Evolutionary conservation across 2,329 filamentous ascomycete species (phyloP), one percentile per base, ranked within the genome.

Genomic region (Rhytidhysteron rufulum): DNA sequence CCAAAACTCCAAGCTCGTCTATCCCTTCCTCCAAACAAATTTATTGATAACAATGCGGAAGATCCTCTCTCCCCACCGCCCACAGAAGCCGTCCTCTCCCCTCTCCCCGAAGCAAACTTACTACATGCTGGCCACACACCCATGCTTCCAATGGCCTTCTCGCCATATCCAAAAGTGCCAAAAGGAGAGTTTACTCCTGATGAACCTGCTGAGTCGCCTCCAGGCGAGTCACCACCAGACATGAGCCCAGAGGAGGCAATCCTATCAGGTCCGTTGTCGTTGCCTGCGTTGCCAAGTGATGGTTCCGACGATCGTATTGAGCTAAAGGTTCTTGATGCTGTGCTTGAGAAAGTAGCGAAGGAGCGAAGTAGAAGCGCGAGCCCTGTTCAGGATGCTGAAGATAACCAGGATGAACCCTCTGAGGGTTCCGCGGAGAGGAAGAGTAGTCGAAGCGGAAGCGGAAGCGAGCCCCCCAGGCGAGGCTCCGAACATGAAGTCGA

Each of bases 91-190:
- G 24, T 53, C 29, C 42, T 65, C 19, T 63, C 60, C 5, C 63
- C 63, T 2, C 44, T 65, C 4, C 62, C 62, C 8, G 54, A 51
- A 22, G 54, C 55, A 22, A 65, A 66, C 37, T 58, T 34, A 24
- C 54, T 57, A 20, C 54, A 62, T 43, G 63, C 63, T 11, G 63
- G 63, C 3, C 63, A 66, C 40, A 66, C 63, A 2, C 63, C 63
- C 10, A 44, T 63, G 29, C 45, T 58, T 15, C 53, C 58, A 10
- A 49, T 49, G 24, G 44, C 47, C 3, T 36, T 40, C 29, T 49
- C 48, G 8, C 48, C 50, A 2, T 37, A 44, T 17, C 45, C 49
- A 13, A 37, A 47, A n/a, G 43, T 47, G 5, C 39, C 45, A 19
- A 51, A 46, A 32, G 45, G 47, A 4, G 40, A 45, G 5, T 31